Percentiles rank a stretch among this genome's conserved stretches.
Conservation (phyloP, 768 basidiomycete genomes). For the Candolleomyces efflorescens region DNA sequence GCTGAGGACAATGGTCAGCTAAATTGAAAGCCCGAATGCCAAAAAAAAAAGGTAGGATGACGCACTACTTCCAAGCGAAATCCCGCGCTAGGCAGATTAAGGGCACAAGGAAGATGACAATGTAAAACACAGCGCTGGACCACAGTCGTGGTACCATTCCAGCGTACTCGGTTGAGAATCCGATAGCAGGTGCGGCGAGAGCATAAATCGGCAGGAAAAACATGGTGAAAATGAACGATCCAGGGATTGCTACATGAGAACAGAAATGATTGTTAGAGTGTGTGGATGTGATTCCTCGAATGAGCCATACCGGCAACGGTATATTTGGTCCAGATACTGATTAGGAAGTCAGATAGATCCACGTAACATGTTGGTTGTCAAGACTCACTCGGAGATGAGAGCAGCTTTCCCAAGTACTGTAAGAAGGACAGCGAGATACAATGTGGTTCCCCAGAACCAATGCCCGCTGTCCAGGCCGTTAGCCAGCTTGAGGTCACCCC, state of each 20-base stretch:
- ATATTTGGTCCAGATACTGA: conserved; percentile 98
- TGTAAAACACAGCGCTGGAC: conserved; percentile 86
- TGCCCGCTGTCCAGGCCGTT: conserved; percentile 85
- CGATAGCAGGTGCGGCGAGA: conserved; percentile 76
- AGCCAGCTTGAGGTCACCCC: conserved; percentile 83
- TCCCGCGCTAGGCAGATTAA: conserved; percentile 83
- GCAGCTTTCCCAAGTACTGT: conserved; percentile 98
- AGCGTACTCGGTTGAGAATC: conserved; percentile 88
- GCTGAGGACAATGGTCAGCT: conserved; percentile 33
- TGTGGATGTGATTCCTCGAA: background rate
- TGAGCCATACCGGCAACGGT: conserved; percentile 74
- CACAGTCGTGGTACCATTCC: conserved; percentile 89
- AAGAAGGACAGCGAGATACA: conserved; percentile 91
- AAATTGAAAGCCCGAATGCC: conserved; percentile 5
- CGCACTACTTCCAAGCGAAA: conserved; percentile 97
- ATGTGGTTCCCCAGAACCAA: conserved; percentile 98
- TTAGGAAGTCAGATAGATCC: background rate
- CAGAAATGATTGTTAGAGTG: conserved; percentile 7
- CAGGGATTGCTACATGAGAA: conserved; percentile 74
- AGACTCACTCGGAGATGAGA: conserved; percentile 88
- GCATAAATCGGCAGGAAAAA: conserved; percentile 89
- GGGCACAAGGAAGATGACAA: conserved; percentile 81
- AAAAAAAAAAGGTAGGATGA: conserved; percentile 13
- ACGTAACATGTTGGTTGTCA: background rate
- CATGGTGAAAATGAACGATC: conserved; percentile 98